These are phyloP conservation scores for Friedmanniomyces simplex DNA, from an alignment of 495 filamentous ascomycete genomes.

Conservation along the genomic window DNA sequence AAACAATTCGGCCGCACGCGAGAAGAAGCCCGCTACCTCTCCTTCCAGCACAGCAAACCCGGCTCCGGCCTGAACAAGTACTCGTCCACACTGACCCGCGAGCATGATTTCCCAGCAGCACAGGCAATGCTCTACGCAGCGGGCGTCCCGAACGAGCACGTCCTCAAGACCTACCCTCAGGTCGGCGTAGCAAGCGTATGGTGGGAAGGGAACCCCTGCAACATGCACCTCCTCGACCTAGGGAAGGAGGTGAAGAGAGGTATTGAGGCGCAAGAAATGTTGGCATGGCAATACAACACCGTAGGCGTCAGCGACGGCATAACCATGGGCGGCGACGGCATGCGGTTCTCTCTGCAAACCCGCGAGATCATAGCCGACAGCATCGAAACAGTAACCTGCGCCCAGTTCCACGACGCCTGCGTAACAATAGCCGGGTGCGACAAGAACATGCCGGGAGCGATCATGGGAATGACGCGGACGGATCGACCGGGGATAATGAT, in stretches of 20 bases:
- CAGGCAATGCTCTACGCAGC: conserved; percentile 97
- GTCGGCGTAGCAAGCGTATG: conserved; percentile 85
- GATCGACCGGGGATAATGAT: conserved; percentile 79
- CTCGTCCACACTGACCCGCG: conserved; percentile 61
- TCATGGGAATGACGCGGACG: conserved; percentile 80
- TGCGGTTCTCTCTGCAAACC: conserved; percentile 93
- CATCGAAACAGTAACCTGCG: conserved; percentile 83
- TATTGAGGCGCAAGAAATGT: conserved; percentile 71
- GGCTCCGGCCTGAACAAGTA: conserved; percentile 57
- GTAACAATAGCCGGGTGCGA: conserved; percentile 94
- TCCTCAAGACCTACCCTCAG: conserved; percentile 85
- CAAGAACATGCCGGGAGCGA: conserved; percentile 93
- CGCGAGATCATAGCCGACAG: conserved; percentile 92
- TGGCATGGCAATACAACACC: conserved; percentile 91
- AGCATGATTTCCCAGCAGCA: conserved; percentile 88
- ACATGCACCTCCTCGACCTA: conserved; percentile 65
- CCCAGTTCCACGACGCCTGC: conserved; percentile 73
- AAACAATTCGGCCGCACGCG: conserved; percentile 29
- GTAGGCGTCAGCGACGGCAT: conserved; percentile 91
- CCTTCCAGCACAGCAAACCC: conserved; percentile 49
- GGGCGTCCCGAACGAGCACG: conserved; percentile 69
- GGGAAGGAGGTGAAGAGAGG: conserved; percentile 83
- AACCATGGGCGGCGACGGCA: conserved; percentile 94
- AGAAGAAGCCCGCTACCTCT: conserved; percentile 49
- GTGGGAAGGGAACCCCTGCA: conserved; percentile 98